Evolutionary conservation across 495 filamentous ascomycete species (phyloP).

Genomic region (Neohortaea acidophila): DNA sequence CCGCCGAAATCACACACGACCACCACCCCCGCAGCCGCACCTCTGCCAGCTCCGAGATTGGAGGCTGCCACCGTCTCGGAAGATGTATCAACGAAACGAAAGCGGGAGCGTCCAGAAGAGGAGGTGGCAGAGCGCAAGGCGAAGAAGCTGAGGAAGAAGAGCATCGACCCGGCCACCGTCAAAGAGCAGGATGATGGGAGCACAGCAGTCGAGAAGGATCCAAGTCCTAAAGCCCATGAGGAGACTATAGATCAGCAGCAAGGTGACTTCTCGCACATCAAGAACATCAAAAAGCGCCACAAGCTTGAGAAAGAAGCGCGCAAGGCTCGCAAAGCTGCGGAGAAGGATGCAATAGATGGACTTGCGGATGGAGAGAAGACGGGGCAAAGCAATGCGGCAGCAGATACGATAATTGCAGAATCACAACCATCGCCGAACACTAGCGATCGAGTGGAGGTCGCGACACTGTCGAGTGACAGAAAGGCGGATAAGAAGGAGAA

Average conservation of each 20-base stretch:
- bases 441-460: background rate
- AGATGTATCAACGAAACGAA: constrained; percentile 10
- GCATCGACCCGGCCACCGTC: constrained; percentile 8
- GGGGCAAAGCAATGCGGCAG: too few species aligned
- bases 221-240: background rate
- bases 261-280: constrained; percentile 4
- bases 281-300: constrained; percentile 12
- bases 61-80: constrained; percentile 1
- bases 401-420: too few species aligned
- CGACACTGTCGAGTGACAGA: background rate
- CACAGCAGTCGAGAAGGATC: background rate
- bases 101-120: constrained; percentile 11
- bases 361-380: background rate
- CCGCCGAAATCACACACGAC: constrained; percentile 24
- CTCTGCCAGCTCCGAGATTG: background rate
- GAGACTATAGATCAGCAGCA: background rate
- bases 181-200: background rate
- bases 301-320: constrained; percentile 17
- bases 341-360: constrained; percentile 2
- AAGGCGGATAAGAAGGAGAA: background rate
- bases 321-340: constrained; percentile 8
- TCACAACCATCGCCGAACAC: background rate
- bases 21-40: background rate
- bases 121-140: constrained; percentile 17
- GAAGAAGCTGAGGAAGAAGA: constrained; percentile 18